Evolutionary conservation across 2,329 filamentous ascomycete species (phyloP).

Genomic region (Cladosporium sp.): DNA sequence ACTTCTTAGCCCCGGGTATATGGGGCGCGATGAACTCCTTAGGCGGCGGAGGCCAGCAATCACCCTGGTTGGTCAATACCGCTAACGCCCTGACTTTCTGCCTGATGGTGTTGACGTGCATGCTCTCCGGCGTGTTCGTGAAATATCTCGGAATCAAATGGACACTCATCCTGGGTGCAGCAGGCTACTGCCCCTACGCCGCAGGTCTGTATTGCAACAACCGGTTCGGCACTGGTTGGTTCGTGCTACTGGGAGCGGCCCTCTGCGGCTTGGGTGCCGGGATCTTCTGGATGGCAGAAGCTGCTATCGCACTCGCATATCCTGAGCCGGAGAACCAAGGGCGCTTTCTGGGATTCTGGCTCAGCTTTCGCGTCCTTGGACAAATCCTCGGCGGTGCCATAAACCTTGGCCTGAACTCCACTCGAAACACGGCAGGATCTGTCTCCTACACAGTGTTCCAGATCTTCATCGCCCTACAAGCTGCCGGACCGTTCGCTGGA

Average conservation of each 20-base stretch:
- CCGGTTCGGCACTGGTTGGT: slow-evolving; percentile 62
- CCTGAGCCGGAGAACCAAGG: slow-evolving; percentile 64
- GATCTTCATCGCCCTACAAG: slow-evolving; percentile 65
- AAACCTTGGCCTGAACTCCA: slow-evolving; percentile 60
- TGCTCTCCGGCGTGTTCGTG: slow-evolving; percentile 58
- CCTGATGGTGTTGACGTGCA: slow-evolving; percentile 66
- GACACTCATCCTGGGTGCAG: slow-evolving; percentile 63
- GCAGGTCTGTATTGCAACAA: slow-evolving; percentile 69
- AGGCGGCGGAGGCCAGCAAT: slow-evolving; percentile 60
- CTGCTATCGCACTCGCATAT: slow-evolving; percentile 65
- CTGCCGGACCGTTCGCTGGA: slow-evolving; percentile 57
- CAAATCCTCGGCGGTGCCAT: slow-evolving; percentile 68
- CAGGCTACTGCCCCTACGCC: slow-evolving; percentile 66
- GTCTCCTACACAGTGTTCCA: slow-evolving; percentile 65
- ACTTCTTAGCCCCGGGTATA: slow-evolving; percentile 64
- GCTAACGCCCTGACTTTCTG: slow-evolving; percentile 67
- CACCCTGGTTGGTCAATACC: slow-evolving; percentile 61
- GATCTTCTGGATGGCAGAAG: slow-evolving; percentile 70
- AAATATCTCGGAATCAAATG: slow-evolving; percentile 65
- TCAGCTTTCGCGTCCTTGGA: slow-evolving; percentile 54
- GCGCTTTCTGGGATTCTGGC: slow-evolving; percentile 62
- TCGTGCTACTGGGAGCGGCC: slow-evolving; percentile 61
- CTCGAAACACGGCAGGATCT: slow-evolving; percentile 52
- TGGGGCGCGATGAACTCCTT: slow-evolving; percentile 66
- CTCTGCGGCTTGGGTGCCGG: slow-evolving; percentile 65